Percentiles rank a stretch among this genome's conserved stretches.
phyloP scores from a whole-genome alignment of 208 protist species.

The Trypanosoma rangeli region DNA sequence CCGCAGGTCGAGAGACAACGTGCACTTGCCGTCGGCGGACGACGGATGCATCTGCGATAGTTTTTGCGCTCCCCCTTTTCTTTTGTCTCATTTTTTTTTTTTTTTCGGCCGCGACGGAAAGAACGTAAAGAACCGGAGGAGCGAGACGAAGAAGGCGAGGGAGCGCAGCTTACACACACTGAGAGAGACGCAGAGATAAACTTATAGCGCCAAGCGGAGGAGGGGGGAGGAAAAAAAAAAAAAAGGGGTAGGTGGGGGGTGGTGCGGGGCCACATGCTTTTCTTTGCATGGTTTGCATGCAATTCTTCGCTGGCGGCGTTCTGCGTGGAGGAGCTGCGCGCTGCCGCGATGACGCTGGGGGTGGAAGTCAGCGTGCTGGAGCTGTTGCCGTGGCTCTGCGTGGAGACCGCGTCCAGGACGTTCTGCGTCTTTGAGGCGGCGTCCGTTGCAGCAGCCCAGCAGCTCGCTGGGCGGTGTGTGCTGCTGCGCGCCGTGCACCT shows the following conservation, averaged over 20 bases:
- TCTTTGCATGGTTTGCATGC: slow-evolving; percentile 73
- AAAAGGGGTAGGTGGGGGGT: background rate
- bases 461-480: slow-evolving; percentile 19
- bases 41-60: background rate
- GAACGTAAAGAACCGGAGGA: background rate
- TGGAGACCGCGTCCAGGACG: background rate
- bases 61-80: background rate
- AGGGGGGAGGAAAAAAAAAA: background rate
- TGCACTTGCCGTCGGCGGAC: too few species aligned
- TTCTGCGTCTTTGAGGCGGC: slow-evolving; percentile 28
- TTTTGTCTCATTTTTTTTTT: slow-evolving; percentile 1
- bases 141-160: too few species aligned
- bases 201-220: too few species aligned
- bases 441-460: slow-evolving; percentile 4
- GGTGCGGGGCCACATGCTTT: slow-evolving; percentile 32
- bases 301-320: slow-evolving; percentile 52
- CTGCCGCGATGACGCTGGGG: slow-evolving; percentile 39
- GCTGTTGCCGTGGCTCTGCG: slow-evolving; percentile 17
- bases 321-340: slow-evolving; percentile 52
- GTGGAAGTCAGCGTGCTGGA: slow-evolving; percentile 42
- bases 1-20: too few species aligned
- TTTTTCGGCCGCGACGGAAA: background rate
- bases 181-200: too few species aligned
- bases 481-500: slow-evolving; percentile 27
- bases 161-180: too few species aligned